Conservation (phyloP, 1,284 basidiomycete genomes). For the Moesziomyces antarcticus region DNA sequence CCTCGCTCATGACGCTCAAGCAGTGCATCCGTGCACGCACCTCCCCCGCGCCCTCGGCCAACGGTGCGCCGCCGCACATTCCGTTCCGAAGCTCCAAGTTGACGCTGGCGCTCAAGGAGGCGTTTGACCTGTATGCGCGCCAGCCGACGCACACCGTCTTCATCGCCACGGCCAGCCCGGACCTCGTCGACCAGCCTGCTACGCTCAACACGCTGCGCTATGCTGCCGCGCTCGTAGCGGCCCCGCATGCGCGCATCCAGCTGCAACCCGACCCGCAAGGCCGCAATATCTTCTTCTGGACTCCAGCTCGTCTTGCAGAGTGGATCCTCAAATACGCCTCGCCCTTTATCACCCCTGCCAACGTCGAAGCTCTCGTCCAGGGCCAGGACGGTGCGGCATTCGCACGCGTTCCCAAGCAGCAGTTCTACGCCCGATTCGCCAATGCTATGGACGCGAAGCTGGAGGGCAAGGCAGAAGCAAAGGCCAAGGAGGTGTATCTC, state of each 20-base stretch:
- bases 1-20: conserved; percentile 36
- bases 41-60: neutral
- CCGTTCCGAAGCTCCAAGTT: conserved; percentile 35
- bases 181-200: conserved; percentile 7
- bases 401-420: conserved; percentile 19
- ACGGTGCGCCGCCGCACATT: conserved; percentile 15
- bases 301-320: neutral
- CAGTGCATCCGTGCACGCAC: conserved; percentile 25
- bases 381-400: conserved; percentile 13
- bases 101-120: conserved; percentile 37
- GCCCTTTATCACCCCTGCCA: neutral
- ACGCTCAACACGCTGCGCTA: conserved; percentile 34
- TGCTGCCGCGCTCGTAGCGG: conserved; percentile 10
- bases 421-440: conserved; percentile 8
- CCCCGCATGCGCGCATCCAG: conserved; percentile 8
- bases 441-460: neutral
- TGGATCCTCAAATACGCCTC: conserved; percentile 25
- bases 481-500: conserved; percentile 21
- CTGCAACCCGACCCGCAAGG: conserved; percentile 16
- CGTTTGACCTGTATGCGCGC: conserved; percentile 29
- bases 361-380: neutral
- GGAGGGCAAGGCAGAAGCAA: neutral
- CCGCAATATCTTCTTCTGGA: conserved; percentile 28
- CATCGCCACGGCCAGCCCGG: conserved; percentile 30
- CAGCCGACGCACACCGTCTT: conserved; percentile 33